Conservation (phyloP, 257 asterid genomes). For the Linderniella brevidens region DNA sequence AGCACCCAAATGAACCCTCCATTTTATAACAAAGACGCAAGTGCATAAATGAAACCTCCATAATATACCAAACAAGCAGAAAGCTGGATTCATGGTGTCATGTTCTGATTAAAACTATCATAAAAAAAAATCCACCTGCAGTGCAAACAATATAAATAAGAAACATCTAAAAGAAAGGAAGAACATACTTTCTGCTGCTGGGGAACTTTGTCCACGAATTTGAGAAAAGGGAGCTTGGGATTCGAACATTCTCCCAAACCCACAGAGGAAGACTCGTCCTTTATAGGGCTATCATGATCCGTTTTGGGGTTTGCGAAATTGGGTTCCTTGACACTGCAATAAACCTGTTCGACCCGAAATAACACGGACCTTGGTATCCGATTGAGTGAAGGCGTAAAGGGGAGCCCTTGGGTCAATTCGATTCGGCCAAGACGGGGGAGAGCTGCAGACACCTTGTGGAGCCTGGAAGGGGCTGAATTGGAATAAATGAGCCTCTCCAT, state of each 20-base stretch:
- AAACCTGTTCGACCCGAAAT: constrained; percentile 17
- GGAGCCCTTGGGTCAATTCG: constrained; percentile 12
- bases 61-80: no score
- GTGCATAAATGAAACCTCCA: no score
- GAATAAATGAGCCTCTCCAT: constrained; percentile 65
- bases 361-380: constrained; percentile 7
- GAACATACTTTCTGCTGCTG: constrained; percentile 29
- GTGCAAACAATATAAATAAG: no score
- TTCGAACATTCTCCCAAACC: constrained; percentile 22
- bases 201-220: constrained; percentile 14
- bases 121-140: no score
- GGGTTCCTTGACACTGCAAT: constrained; percentile 17
- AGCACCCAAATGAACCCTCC: no score
- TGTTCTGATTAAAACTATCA: no score
- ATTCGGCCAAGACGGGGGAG: constrained; percentile 24
- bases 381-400: constrained; percentile 6
- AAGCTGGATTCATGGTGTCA: no score
- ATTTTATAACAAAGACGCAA: no score
- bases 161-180: neutral
- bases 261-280: constrained; percentile 6
- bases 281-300: constrained; percentile 7
- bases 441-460: constrained; percentile 15
- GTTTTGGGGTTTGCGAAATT: constrained; percentile 8
- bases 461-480: constrained; percentile 32
- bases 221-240: constrained; percentile 16